Conservation (phyloP, 176 grass and related monocot species). For the Dactylis glomerata region DNA sequence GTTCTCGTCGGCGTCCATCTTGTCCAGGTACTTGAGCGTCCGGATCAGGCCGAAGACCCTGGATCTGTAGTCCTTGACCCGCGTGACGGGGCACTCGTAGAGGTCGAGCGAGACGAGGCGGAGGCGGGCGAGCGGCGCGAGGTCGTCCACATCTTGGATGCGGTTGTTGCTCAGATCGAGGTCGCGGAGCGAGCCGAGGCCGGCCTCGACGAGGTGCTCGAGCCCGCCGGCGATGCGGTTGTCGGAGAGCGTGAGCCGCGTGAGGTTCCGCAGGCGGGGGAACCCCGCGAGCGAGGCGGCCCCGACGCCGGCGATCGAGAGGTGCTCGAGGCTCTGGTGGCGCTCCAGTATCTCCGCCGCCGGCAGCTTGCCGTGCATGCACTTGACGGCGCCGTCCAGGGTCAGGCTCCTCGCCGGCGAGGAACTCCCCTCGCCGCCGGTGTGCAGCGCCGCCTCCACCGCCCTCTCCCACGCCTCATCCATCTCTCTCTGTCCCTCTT, state of each 20-base stretch:
- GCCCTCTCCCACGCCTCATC: conserved; percentile 95
- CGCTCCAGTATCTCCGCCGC: conserved; percentile 73
- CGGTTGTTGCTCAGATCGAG: conserved; percentile 95
- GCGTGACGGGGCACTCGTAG: conserved; percentile 87
- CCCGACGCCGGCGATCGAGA: conserved; percentile 86
- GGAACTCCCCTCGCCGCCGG: conserved; percentile 47
- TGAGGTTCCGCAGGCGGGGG: conserved; percentile 75
- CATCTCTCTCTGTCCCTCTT: conserved; percentile 51
- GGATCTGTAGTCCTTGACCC: conserved; percentile 87
- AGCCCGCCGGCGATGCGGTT: conserved; percentile 90
- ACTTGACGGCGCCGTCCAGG: conserved; percentile 89
- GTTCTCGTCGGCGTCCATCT: conserved; percentile 97
- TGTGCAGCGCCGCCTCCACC: conserved; percentile 79
- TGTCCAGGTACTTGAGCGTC: conserved; percentile 84
- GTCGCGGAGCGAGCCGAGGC: conserved; percentile 69
- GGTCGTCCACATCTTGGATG: conserved; percentile 77
- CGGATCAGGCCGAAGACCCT: conserved; percentile 83
- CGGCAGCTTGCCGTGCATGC: conserved; percentile 70
- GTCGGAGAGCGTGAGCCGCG: conserved; percentile 83
- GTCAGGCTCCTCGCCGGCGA: conserved; percentile 74
- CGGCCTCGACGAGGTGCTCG: conserved; percentile 77
- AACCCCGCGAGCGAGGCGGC: conserved; percentile 77
- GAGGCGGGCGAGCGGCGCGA: conserved; percentile 70
- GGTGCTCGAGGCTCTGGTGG: conserved; percentile 80
- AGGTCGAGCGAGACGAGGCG: conserved; percentile 88